phyloP scores from a whole-genome alignment of 108 stramenopile species.

The Cyclotella sp. region DNA sequence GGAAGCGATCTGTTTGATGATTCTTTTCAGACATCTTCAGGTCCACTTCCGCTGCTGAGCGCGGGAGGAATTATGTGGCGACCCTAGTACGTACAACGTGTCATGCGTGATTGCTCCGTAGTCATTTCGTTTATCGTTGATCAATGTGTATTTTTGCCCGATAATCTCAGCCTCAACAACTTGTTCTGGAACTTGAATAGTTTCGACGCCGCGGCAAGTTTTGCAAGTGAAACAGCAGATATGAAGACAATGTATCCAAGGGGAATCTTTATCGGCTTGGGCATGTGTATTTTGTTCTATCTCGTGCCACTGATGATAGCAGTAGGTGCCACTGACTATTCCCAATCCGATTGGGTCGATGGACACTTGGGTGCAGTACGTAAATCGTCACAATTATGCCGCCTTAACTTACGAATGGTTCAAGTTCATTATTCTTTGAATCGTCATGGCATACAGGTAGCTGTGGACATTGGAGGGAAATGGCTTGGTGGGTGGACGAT shows the following conservation, averaged over 20 bases:
- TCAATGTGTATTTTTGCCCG: no score
- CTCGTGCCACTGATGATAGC: conserved; percentile 85
- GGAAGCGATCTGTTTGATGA: conserved; percentile 52
- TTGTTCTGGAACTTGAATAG: conserved; percentile 96
- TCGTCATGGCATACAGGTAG: conserved; percentile 35
- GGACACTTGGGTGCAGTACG: conserved; percentile 74
- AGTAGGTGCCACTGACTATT: conserved; percentile 71
- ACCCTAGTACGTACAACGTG: no score
- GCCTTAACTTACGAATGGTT: no score
- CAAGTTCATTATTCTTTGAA: no score
- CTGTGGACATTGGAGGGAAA: conserved; percentile 72
- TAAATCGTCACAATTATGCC: no score
- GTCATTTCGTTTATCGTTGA: no score
- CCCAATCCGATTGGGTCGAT: conserved; percentile 76
- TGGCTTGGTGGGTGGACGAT: conserved; percentile 96
- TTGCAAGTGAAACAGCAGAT: conserved; percentile 88
- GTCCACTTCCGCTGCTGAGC: conserved; percentile 53
- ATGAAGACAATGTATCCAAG: conserved; percentile 74
- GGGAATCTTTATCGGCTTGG: conserved; percentile 75
- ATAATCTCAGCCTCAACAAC: conserved; percentile 94
- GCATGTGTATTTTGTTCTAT: conserved; percentile 73
- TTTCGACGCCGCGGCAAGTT: conserved; percentile 87
- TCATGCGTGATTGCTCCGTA: no score
- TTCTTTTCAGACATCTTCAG: conserved; percentile 47
- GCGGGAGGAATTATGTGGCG: conserved; percentile 86